These are phyloP conservation scores for Beauveria rudraprayagi DNA, from an alignment of 2,329 filamentous ascomycete species.

Conservation along the genomic window DNA sequence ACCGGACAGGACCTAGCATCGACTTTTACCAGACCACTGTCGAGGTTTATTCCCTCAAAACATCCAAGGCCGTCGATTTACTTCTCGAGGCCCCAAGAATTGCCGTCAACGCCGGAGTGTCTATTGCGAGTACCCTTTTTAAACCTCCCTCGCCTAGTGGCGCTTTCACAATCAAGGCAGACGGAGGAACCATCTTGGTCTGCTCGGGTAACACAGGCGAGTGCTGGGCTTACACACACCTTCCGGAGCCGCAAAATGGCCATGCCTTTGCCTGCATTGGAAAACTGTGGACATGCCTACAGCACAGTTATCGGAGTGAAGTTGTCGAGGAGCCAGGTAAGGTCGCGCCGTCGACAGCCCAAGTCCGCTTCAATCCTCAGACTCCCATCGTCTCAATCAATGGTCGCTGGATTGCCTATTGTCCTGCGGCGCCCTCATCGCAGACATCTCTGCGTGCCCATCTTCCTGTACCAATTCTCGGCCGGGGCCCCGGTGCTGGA, in stretches of 20 bases:
- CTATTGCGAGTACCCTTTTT: conserved; percentile 55
- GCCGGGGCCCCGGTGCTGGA: conserved; percentile 47
- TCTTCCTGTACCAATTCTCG: conserved; percentile 47
- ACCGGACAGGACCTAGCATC: conserved; percentile 31
- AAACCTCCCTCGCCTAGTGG: conserved; percentile 63
- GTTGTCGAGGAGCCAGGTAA: conserved; percentile 39
- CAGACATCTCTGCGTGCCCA: conserved; percentile 61
- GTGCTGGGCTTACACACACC: conserved; percentile 65
- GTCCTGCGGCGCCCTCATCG: conserved; percentile 63
- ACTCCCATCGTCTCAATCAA: conserved; percentile 61
- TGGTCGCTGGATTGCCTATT: conserved; percentile 70
- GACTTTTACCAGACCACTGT: conserved; percentile 77
- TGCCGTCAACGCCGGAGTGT: conserved; percentile 44
- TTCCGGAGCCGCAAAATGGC: conserved; percentile 33
- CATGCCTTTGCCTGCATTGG: conserved; percentile 59
- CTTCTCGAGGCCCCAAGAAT: conserved; percentile 63
- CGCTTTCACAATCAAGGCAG: conserved; percentile 65
- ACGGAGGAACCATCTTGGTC: conserved; percentile 62
- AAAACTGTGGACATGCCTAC: conserved; percentile 87
- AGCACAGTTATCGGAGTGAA: conserved; percentile 47
- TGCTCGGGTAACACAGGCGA: conserved; percentile 80
- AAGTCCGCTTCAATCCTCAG: conserved; percentile 38
- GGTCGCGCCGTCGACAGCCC: conserved; percentile 25
- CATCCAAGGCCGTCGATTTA: conserved; percentile 62
- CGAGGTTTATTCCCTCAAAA: conserved; percentile 78